Evolutionary conservation across 169 alveolate genomes (phyloP).

Genomic region (Plasmodium knowlesi): DNA sequence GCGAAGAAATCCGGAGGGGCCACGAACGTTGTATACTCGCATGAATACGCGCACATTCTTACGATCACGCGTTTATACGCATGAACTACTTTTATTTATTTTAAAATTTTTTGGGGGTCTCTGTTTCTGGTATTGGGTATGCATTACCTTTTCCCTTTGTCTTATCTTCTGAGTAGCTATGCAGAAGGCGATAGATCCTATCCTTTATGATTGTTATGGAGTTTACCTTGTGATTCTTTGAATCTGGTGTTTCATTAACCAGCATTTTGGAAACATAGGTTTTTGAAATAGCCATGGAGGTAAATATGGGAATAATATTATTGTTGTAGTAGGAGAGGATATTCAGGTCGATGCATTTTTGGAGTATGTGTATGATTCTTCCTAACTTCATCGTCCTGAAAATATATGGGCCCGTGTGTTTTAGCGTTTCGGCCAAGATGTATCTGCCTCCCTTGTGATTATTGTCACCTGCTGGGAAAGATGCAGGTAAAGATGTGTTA

Average conservation of each 20-base stretch:
- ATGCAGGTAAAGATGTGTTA: not conserved
- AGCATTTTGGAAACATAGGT: slow-evolving; percentile 51
- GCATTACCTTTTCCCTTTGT: slow-evolving; percentile 55
- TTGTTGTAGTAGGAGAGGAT: slow-evolving; percentile 78
- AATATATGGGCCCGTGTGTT: slow-evolving; percentile 78
- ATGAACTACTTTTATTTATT: not conserved
- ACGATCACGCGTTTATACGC: not conserved
- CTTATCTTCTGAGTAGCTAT: slow-evolving; percentile 63
- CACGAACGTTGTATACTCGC: not conserved
- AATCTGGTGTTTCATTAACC: slow-evolving; percentile 54
- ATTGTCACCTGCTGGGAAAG: slow-evolving; percentile 27
- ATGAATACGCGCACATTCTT: not conserved
- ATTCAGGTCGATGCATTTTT: slow-evolving; percentile 77
- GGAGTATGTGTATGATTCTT: slow-evolving; percentile 78
- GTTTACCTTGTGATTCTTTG: slow-evolving; percentile 30
- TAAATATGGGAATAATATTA: slow-evolving; percentile 79
- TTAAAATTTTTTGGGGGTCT: not conserved
- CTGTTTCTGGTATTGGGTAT: not conserved
- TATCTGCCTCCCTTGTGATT: slow-evolving; percentile 81
- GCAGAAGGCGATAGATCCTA: slow-evolving; percentile 31
- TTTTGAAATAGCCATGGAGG: slow-evolving; percentile 73
- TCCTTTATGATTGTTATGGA: slow-evolving; percentile 56
- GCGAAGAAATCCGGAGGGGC: too few species aligned
- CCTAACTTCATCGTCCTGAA: slow-evolving; percentile 80
- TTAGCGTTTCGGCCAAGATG: slow-evolving; percentile 79